These are phyloP conservation scores for Rhynchospora breviuscula DNA, from an alignment of 176 grass and related monocot genomes.

Conservation along the genomic window DNA sequence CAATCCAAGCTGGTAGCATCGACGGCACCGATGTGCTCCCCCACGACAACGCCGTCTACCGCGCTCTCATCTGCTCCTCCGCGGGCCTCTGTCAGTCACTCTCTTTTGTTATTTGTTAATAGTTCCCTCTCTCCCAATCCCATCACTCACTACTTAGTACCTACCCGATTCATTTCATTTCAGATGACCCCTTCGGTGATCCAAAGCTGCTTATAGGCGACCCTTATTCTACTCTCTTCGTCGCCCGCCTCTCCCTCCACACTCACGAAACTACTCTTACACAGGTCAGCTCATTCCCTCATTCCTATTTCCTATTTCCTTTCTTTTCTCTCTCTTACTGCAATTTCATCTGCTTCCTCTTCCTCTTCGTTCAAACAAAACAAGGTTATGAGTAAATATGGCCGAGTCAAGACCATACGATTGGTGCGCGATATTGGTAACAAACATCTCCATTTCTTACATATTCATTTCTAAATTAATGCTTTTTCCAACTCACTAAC, in stretches of 20 bases:
- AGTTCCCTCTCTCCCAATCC: too few species aligned
- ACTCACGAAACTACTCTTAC: slow-evolving; percentile 65
- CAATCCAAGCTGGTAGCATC: slow-evolving; percentile 93
- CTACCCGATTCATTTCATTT: not conserved
- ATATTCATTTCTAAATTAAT: not conserved
- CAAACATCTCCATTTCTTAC: not conserved
- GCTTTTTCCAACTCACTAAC: not conserved
- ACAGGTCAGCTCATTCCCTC: slow-evolving; percentile 29
- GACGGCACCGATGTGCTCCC: slow-evolving; percentile 89
- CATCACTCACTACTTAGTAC: too few species aligned
- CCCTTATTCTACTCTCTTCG: slow-evolving; percentile 77
- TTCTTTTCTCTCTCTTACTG: not conserved
- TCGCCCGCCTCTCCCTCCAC: slow-evolving; percentile 56
- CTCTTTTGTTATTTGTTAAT: too few species aligned
- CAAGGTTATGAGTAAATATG: slow-evolving; percentile 66
- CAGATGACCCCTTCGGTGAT: slow-evolving; percentile 90
- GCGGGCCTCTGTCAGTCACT: slow-evolving; percentile 63
- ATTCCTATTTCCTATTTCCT: too few species aligned
- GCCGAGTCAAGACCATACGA: slow-evolving; percentile 73
- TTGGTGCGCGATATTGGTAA: slow-evolving; percentile 80
- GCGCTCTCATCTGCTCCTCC: slow-evolving; percentile 74
- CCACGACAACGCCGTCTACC: slow-evolving; percentile 85
- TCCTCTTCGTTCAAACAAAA: not conserved
- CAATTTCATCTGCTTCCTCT: not conserved
- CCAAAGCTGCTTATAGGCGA: slow-evolving; percentile 67